Conservation (phyloP, 2,329 filamentous ascomycete species). For the Neodidymelliopsis sp. region DNA sequence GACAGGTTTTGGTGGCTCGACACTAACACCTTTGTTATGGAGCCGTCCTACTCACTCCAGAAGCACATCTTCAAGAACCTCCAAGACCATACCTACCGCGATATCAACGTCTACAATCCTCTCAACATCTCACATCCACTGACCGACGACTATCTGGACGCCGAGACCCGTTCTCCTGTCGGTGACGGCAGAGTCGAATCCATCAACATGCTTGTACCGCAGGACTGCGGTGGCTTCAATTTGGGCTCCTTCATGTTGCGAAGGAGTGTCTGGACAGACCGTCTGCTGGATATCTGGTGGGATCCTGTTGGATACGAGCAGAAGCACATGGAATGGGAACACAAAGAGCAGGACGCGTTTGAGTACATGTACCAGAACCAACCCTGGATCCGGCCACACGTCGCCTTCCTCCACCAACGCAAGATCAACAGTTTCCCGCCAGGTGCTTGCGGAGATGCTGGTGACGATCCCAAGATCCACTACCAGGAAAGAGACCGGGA, state of each 20-base stretch:
- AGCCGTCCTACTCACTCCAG: conserved; percentile 88
- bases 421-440: conserved; percentile 94
- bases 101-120: conserved; percentile 96
- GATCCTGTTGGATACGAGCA: conserved; percentile 97
- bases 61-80: conserved; percentile 88
- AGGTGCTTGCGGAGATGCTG: conserved; percentile 83
- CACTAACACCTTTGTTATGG: conserved; percentile 98
- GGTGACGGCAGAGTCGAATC: conserved; percentile 81
- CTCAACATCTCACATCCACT: conserved; percentile 90
- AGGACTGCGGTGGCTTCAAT: conserved; percentile 97
- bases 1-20: conserved; percentile 99
- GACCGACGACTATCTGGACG: conserved; percentile 76
- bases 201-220: conserved; percentile 86
- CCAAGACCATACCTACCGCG: conserved; percentile 78
- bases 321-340: conserved; percentile 98
- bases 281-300: conserved; percentile 96
- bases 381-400: conserved; percentile 89
- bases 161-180: conserved; percentile 71
- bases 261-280: conserved; percentile 87
- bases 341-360: conserved; percentile 96
- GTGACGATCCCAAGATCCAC: conserved; percentile 79
- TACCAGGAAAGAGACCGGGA: conserved; percentile 87
- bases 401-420: conserved; percentile 88
- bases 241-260: conserved; percentile 93
- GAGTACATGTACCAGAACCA: conserved; percentile 91